Conservation (phyloP, 2,329 filamentous ascomycete species). For the Penicillium sumatraense region DNA sequence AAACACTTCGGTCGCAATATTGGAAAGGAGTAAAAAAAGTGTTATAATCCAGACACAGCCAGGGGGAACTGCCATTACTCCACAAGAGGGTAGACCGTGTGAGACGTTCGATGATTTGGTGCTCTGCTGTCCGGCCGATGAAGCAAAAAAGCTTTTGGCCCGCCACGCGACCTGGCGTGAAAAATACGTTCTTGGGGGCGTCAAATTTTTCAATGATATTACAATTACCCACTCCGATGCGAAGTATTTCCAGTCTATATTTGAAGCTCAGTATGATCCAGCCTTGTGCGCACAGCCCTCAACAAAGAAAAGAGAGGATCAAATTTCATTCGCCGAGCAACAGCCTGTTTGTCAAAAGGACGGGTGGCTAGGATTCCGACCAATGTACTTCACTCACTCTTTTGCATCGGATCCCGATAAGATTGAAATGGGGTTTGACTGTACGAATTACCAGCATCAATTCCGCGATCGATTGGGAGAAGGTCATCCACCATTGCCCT, state of each 20-base stretch:
- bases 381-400: slow-evolving; percentile 66
- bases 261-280: slow-evolving; percentile 58
- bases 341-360: slow-evolving; percentile 35
- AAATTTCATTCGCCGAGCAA: slow-evolving; percentile 54
- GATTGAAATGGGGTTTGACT: slow-evolving; percentile 71
- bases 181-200: slow-evolving; percentile 70
- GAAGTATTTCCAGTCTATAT: slow-evolving; percentile 62
- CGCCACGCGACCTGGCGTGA: slow-evolving; percentile 63
- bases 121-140: slow-evolving; percentile 60
- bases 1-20: slow-evolving; percentile 38
- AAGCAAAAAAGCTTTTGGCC: slow-evolving; percentile 58
- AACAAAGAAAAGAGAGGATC: slow-evolving; percentile 50
- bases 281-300: slow-evolving; percentile 54
- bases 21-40: slow-evolving; percentile 56
- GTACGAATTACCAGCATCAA: slow-evolving; percentile 75
- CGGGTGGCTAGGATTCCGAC: slow-evolving; percentile 54
- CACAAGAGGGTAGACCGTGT: slow-evolving; percentile 29
- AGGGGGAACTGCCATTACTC: not conserved
- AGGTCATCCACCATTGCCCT: slow-evolving; percentile 39
- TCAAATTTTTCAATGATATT: slow-evolving; percentile 67
- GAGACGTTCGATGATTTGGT: slow-evolving; percentile 64
- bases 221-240: slow-evolving; percentile 65
- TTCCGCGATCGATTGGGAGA: slow-evolving; percentile 55
- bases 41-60: slow-evolving; percentile 42
- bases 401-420: slow-evolving; percentile 59